Evolutionary conservation across 2,329 filamentous ascomycete species (phyloP), one percentile per base, ranked within the genome.

Genomic region (Chalara sp.): DNA sequence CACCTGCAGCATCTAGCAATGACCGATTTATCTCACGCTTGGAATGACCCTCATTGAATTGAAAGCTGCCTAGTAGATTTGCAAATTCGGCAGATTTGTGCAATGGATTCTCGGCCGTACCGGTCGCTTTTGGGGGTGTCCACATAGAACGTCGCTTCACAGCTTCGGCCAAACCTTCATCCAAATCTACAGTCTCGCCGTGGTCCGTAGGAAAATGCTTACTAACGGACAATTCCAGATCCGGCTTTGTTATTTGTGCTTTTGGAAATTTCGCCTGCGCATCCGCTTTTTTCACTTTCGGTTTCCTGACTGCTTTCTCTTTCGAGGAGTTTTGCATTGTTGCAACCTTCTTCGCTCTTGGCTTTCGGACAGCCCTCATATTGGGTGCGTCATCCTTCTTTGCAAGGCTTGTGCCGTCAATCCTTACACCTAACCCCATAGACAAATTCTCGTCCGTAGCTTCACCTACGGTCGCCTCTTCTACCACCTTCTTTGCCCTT

Each of bases 61-160:
- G 30, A 8, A n/a, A 12, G 39, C 58, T 67, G 5, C 65, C 68
- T 37, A 75, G 44, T 31, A 73, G 46, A 47, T 66, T 60, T 5
- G 64, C 57, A 51, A 74, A 70, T 21, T 21, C 21, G 21, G 21
- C 21, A 7, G 58, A 52, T 39, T 61, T 58, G 32, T 54, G 50
- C 21, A 53, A 59, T 6, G 48, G 47, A 32, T 13, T 39, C 28
- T 31, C 35, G 28, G 46, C 21, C 3, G 63, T 51, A 1, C 57
- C 58, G 41, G 71, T 72, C 33, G 71, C 62, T 44, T 71, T 74
- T 4, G 81, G 76, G 2, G 85, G 86, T 1, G 87, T 90, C 87
- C 86, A 90, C 52, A 83, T 75, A 11, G 69, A 61, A 53, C 81
- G 75, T 53, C 86, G 73, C 44, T 69, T 71, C 30, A 77, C 64